Evolutionary conservation across 1,284 basidiomycete genomes (phyloP).

Genomic region (Dichomitus squalens): DNA sequence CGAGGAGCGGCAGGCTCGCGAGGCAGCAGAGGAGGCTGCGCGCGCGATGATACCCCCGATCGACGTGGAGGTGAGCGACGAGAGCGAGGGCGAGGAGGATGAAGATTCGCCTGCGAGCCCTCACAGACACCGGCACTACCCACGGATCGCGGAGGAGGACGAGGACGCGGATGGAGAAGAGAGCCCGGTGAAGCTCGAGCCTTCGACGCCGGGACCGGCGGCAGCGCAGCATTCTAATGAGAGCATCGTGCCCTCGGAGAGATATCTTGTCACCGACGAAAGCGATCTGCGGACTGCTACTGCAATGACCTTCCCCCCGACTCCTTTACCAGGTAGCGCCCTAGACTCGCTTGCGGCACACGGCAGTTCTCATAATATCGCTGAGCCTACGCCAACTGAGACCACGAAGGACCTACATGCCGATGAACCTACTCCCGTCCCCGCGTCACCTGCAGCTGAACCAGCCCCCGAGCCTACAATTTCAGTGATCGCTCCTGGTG

Average conservation of each 20-base stretch:
- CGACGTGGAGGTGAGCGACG: slow-evolving; percentile 77
- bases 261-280: slow-evolving; percentile 38
- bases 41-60: slow-evolving; percentile 62
- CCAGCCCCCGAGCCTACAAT: slow-evolving; percentile 1
- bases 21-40: slow-evolving; percentile 42
- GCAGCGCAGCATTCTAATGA: slow-evolving; percentile 20
- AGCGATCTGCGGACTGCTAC: slow-evolving; percentile 46
- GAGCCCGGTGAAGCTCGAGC: slow-evolving; percentile 16
- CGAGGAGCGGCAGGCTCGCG: slow-evolving; percentile 48
- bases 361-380: not conserved
- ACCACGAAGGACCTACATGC: slow-evolving; percentile 10
- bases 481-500: slow-evolving; percentile 4
- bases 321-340: slow-evolving; percentile 20
- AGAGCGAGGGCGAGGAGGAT: slow-evolving; percentile 69
- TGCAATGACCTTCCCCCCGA: slow-evolving; percentile 42
- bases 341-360: slow-evolving; percentile 19
- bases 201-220: slow-evolving; percentile 2
- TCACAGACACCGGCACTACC: slow-evolving; percentile 38
- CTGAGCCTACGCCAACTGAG: slow-evolving; percentile 17
- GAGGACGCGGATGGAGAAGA: slow-evolving; percentile 47
- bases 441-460: not conserved
- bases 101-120: slow-evolving; percentile 32
- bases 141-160: slow-evolving; percentile 70
- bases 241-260: slow-evolving; percentile 35
- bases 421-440: not conserved